phyloP scores from a whole-genome alignment of 2,329 filamentous ascomycete species.

The Colletotrichum camelliae region DNA sequence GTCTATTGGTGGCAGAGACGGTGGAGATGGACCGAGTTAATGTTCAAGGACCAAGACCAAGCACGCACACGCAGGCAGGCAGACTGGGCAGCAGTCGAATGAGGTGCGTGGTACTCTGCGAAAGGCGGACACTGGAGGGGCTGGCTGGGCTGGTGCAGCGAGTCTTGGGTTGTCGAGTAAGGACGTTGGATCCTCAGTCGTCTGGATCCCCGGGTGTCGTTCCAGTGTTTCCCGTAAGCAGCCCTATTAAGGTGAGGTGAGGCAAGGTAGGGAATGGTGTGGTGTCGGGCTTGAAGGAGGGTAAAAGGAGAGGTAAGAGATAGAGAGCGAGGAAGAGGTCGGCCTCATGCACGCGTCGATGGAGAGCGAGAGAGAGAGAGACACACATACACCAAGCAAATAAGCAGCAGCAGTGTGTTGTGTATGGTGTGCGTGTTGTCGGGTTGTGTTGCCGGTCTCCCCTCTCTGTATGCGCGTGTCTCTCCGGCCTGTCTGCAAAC shows the following conservation, averaged over 20 bases:
- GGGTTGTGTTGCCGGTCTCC: background rate
- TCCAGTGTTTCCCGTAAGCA: background rate
- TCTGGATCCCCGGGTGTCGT: background rate
- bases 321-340: conserved; percentile 2
- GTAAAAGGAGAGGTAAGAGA: background rate
- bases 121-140: background rate
- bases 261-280: background rate
- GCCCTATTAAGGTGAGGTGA: background rate
- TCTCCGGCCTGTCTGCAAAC: background rate
- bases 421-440: background rate
- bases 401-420: background rate
- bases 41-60: background rate
- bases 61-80: background rate
- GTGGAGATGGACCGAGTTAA: background rate
- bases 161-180: background rate
- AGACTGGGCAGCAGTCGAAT: background rate
- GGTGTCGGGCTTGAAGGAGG: conserved; percentile 7
- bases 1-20: conserved; percentile 18
- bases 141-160: background rate
- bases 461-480: background rate
- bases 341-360: conserved; percentile 7
- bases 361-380: background rate
- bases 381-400: background rate
- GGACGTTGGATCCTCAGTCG: background rate
- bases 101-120: background rate